These are phyloP conservation scores for Artemisia annua DNA, from an alignment of 129 eudicot species.

Conservation along the genomic window DNA sequence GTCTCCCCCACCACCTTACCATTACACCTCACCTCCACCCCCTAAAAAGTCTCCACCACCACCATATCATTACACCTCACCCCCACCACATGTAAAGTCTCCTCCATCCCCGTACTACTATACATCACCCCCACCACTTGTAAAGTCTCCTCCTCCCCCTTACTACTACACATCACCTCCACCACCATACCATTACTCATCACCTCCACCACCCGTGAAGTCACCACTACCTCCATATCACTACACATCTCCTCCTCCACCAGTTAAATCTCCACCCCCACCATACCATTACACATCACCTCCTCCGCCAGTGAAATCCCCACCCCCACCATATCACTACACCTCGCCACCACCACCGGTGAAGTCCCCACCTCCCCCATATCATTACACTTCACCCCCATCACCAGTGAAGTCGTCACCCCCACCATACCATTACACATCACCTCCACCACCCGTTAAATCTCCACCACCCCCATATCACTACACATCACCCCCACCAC, in stretches of 20 bases:
- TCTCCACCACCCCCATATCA: slow-evolving; percentile 25
- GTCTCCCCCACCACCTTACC: slow-evolving; percentile 25
- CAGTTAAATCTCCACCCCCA: slow-evolving; percentile 21
- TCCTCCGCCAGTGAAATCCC: slow-evolving; percentile 16
- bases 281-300: slow-evolving; percentile 31
- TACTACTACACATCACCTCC: slow-evolving; percentile 34
- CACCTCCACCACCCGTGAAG: slow-evolving; percentile 24
- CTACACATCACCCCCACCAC: slow-evolving; percentile 37
- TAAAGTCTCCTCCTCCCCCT: slow-evolving; percentile 21
- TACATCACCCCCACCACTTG: slow-evolving; percentile 31
- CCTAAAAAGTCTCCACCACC: slow-evolving; percentile 6
- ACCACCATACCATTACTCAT: slow-evolving; percentile 28
- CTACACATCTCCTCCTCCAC: slow-evolving; percentile 37
- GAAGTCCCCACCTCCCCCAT: slow-evolving; percentile 31
- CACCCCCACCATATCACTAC: slow-evolving; percentile 21
- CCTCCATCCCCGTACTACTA: slow-evolving; percentile 34
- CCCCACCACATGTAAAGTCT: slow-evolving; percentile 23
- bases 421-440: slow-evolving; percentile 30
- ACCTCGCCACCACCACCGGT: slow-evolving; percentile 19
- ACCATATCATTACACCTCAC: slow-evolving; percentile 15
- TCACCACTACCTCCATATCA: slow-evolving; percentile 36
- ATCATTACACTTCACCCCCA: slow-evolving; percentile 32
- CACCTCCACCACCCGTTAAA: slow-evolving; percentile 25
- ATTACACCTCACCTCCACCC: slow-evolving; percentile 36
- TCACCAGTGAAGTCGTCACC: slow-evolving; percentile 24